Base-by-base conservation (phyloP, 768 basidiomycete genomes). In the Lactarius pseudohatsudake region DNA sequence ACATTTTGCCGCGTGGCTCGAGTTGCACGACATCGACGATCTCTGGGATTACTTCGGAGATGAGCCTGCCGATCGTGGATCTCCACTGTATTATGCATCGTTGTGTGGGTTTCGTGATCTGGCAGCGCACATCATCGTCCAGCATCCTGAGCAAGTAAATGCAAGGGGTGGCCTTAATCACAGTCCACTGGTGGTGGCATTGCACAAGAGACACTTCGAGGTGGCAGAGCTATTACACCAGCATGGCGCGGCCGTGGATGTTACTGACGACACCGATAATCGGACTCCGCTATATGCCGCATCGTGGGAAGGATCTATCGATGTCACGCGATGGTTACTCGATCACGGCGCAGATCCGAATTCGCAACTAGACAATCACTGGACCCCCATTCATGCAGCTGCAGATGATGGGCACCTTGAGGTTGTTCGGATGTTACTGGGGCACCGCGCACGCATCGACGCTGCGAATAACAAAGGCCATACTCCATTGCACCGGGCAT, bases 251-350 rank as follows among this genome's bases (percentile, higher is more conserved):
- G n/a, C 8, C 9, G 9, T 45, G 20, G 20, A 45, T 45, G n/a
- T 45, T 10, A 20, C 20, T 4, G 18, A 6, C 3, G 2, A 45
- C 34, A 1, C 0, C 1, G 1, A 0, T 6, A 2, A 20, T 9
- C 43, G 18, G 18, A 45, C 45, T n/a, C 45, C 45, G 3, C 20
- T 45, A 45, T 7, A 10, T 8, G 20, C 20, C n/a, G 45, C 45
- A n/a, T 45, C 20, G 18, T 2, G 3, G n/a, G 20, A 45, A 1
- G 20, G 45, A 45, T 2, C 0, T 45, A 45, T 45, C 45, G 45
- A 45, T 22, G 4, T 47, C n/a, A n/a, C n/a, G n/a, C 45, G n/a
- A n/a, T 47, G 45, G 45, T 13, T 47, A 26, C 26, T 26, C 26
- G 26, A 26, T 1, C 26, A 26, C 26, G 26, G 26, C 26, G 26